Conservation (phyloP, 2,329 filamentous ascomycete genomes). For the Parafenestella ontariensis region DNA sequence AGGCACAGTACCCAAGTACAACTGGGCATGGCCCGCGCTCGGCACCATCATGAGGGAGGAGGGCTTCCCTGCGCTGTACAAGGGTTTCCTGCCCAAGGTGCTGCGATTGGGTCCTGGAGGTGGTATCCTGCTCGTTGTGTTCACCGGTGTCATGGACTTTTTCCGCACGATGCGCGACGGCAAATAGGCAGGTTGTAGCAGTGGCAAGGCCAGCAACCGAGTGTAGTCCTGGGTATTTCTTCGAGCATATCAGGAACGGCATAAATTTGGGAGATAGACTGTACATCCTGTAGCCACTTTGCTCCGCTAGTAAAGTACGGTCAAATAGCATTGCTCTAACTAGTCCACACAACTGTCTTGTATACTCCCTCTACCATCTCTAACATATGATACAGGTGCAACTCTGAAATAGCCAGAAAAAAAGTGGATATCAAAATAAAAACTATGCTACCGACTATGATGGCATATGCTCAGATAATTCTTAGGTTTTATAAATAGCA, state of each 20-base stretch:
- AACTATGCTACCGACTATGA: too few species aligned
- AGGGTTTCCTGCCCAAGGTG: slow-evolving; percentile 97
- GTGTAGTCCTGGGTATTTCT: not conserved
- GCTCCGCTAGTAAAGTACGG: not conserved
- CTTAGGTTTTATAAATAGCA: too few species aligned
- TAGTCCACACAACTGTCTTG: too few species aligned
- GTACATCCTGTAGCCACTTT: slow-evolving; percentile 5
- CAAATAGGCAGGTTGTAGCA: slow-evolving; percentile 9
- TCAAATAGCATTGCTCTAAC: slow-evolving; percentile 1
- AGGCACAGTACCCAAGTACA: slow-evolving; percentile 91
- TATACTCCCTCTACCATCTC: too few species aligned
- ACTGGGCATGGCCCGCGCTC: slow-evolving; percentile 94
- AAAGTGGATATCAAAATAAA: too few species aligned
- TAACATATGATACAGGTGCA: too few species aligned
- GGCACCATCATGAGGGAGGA: slow-evolving; percentile 91
- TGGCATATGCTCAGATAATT: too few species aligned
- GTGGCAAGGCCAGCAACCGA: not conserved
- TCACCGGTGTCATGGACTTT: slow-evolving; percentile 90
- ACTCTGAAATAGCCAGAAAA: too few species aligned
- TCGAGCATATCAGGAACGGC: not conserved
- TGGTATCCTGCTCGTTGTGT: slow-evolving; percentile 81
- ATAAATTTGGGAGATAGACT: slow-evolving; percentile 7
- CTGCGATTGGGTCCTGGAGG: slow-evolving; percentile 75
- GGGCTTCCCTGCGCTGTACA: slow-evolving; percentile 90
- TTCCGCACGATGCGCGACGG: slow-evolving; percentile 73